phyloP scores from a whole-genome alignment of 371 early-diverging fungal species.

The Lichtheimia ramosa region DNA sequence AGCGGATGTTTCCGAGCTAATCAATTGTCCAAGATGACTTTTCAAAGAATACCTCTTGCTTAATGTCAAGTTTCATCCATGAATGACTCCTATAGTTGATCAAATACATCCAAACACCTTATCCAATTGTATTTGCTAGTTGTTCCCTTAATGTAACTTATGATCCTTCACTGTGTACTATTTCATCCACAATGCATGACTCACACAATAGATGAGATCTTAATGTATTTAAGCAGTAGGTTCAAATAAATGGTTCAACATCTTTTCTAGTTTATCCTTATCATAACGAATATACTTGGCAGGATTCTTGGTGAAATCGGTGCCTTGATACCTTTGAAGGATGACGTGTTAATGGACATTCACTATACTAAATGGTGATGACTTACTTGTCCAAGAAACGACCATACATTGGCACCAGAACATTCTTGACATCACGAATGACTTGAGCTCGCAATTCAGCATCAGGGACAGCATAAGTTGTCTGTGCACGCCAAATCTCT shows the following conservation, averaged over 20 bases:
- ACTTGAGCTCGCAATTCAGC: constrained; percentile 70
- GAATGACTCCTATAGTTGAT: no score
- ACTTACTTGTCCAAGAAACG: constrained; percentile 71
- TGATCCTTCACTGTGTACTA: no score
- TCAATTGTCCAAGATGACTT: no score
- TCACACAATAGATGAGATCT: neutral
- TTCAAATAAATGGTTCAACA: constrained; percentile 73
- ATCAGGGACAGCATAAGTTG: constrained; percentile 82
- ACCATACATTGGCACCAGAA: constrained; percentile 79
- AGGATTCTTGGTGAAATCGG: constrained; percentile 78
- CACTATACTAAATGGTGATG: no score
- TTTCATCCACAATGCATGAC: no score
- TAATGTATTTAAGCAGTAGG: constrained; percentile 35
- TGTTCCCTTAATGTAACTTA: no score
- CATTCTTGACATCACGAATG: constrained; percentile 70
- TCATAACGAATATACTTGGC: constrained; percentile 84
- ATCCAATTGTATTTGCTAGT: no score
- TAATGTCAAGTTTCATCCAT: no score
- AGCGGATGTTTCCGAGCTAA: no score
- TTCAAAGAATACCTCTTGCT: no score
- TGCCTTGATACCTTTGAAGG: constrained; percentile 43
- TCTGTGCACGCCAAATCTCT: constrained; percentile 70
- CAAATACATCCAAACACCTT: no score
- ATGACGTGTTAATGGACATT: neutral
- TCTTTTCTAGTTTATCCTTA: constrained; percentile 61